Evolutionary conservation across 2,329 filamentous ascomycete genomes (phyloP).

Genomic region (Knoxdaviesia capensis): DNA sequence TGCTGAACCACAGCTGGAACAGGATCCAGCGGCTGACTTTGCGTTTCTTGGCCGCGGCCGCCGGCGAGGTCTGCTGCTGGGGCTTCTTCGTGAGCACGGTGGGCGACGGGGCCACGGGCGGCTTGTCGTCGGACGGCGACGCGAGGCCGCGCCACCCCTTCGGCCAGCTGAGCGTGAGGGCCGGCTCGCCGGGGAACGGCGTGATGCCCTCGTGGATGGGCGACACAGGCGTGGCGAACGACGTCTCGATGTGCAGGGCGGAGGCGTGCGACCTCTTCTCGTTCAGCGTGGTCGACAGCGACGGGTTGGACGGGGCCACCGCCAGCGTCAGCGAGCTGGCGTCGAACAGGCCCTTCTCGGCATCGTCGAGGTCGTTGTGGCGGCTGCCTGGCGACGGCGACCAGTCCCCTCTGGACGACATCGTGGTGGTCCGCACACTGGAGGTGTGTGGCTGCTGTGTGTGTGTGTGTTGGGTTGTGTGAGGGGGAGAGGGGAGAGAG

Average conservation of each 20-base stretch:
- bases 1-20: conserved; percentile 19
- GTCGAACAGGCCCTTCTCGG: conserved; percentile 16
- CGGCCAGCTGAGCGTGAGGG: conserved; percentile 9
- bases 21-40: conserved; percentile 14
- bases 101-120: not conserved
- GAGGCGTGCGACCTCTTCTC: conserved; percentile 6
- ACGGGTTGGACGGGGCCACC: conserved; percentile 7
- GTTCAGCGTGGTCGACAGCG: conserved; percentile 5
- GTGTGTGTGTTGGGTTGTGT: too few species aligned
- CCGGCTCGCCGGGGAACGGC: conserved; percentile 10
- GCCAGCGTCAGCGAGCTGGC: conserved; percentile 3
- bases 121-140: not conserved
- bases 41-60: conserved; percentile 4
- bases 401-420: too few species aligned
- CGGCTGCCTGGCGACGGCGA: too few species aligned
- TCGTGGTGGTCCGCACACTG: too few species aligned
- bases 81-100: conserved; percentile 1
- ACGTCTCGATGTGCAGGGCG: conserved; percentile 6
- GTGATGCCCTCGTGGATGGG: conserved; percentile 14
- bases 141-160: not conserved
- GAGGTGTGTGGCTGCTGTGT: too few species aligned
- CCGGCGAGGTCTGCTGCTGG: too few species aligned
- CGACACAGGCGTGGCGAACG: conserved; percentile 8
- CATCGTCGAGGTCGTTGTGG: conserved; percentile 10
- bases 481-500: too few species aligned